Conservation (phyloP, 441 rosid species). For the Croton setiger region DNA sequence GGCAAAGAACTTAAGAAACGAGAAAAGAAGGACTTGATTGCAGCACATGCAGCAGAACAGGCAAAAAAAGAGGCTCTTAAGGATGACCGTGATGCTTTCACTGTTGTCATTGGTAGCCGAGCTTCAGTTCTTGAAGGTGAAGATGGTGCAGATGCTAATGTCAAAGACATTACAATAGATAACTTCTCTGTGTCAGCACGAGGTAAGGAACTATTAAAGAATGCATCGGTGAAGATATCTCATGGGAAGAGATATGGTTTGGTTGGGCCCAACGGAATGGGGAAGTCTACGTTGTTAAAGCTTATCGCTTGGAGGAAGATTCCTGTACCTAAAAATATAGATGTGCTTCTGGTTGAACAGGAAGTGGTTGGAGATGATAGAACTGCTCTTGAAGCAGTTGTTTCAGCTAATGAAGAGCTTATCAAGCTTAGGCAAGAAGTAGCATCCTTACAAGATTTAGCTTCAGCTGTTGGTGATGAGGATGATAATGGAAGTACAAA, state of each 20-base stretch:
- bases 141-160: constrained; percentile 80
- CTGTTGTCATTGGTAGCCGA: constrained; percentile 83
- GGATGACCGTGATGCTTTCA: constrained; percentile 89
- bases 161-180: constrained; percentile 69
- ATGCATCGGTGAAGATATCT: constrained; percentile 78
- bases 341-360: constrained; percentile 93
- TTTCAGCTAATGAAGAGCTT: constrained; percentile 83
- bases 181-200: constrained; percentile 89
- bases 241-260: constrained; percentile 94
- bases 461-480: constrained; percentile 28
- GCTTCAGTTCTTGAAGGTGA: constrained; percentile 81
- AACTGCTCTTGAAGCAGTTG: constrained; percentile 79
- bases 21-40: constrained; percentile 63
- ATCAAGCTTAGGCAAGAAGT: constrained; percentile 64
- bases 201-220: constrained; percentile 82
- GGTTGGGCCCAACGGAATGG: constrained; percentile 94
- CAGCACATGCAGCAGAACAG: constrained; percentile 45
- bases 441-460: constrained; percentile 45
- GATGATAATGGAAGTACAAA: constrained; percentile 27
- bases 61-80: constrained; percentile 74
- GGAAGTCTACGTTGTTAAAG: constrained; percentile 86
- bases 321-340: constrained; percentile 89
- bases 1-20: constrained; percentile 80
- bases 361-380: constrained; percentile 88
- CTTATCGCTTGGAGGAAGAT: constrained; percentile 96